Conservation (phyloP, 331 rosid species). For the Saraca asoca region DNA sequence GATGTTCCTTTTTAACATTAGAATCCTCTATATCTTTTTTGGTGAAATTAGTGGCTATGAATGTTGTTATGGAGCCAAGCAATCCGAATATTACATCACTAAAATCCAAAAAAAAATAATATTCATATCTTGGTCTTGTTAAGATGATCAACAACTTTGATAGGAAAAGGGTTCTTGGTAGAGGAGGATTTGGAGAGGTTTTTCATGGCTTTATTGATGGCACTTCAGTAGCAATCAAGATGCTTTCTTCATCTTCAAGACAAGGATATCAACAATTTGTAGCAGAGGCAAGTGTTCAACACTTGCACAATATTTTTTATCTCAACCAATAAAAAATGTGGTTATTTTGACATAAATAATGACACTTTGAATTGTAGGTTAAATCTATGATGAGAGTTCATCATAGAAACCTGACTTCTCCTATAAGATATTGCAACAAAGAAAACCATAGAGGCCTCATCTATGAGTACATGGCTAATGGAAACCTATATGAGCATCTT, state of each 20-base stretch:
- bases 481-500: constrained; percentile 47
- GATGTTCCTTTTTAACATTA: not conserved
- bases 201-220: constrained; percentile 43
- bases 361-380: constrained; percentile 40
- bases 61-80: not conserved
- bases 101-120: constrained; percentile 30
- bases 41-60: constrained; percentile 2
- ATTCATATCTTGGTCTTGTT: constrained; percentile 35
- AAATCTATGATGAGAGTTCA: constrained; percentile 64
- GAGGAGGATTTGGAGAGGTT: constrained; percentile 67
- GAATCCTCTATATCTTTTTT: no score
- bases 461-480: constrained; percentile 63
- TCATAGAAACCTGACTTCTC: constrained; percentile 62
- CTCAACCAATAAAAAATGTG: not conserved
- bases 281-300: constrained; percentile 45
- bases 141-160: constrained; percentile 52
- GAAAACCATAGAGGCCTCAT: constrained; percentile 41
- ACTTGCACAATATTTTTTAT: not conserved
- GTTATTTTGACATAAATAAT: not conserved
- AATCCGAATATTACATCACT: constrained; percentile 6
- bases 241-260: constrained; percentile 45
- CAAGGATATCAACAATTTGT: constrained; percentile 59
- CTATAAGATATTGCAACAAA: constrained; percentile 59
- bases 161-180: constrained; percentile 38
- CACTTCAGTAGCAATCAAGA: constrained; percentile 55